These are phyloP conservation scores for Trichoderma harzianum DNA, from an alignment of 2,329 filamentous ascomycete species.

Conservation along the genomic window DNA sequence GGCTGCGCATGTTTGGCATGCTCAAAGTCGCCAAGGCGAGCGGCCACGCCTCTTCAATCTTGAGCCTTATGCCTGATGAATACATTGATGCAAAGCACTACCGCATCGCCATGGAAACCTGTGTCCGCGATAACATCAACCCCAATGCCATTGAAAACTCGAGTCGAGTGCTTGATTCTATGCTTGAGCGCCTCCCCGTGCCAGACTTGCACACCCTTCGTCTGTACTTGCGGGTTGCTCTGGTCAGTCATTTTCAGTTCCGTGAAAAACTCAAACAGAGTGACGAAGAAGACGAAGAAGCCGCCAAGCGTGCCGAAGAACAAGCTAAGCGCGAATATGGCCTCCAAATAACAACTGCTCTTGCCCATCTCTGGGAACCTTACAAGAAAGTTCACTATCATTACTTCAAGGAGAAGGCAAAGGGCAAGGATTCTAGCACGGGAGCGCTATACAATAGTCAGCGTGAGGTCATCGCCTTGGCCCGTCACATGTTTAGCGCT, in stretches of 20 bases:
- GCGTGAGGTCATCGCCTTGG: conserved; percentile 44
- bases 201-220: conserved; percentile 52
- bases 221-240: conserved; percentile 55
- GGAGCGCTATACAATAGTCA: conserved; percentile 33
- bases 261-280: conserved; percentile 31
- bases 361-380: conserved; percentile 50
- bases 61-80: conserved; percentile 51
- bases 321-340: conserved; percentile 44
- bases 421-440: conserved; percentile 20
- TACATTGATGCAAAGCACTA: conserved; percentile 54
- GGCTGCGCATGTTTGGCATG: conserved; percentile 63
- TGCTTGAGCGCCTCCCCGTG: conserved; percentile 42
- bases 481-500: conserved; percentile 44
- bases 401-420: conserved; percentile 31
- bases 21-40: conserved; percentile 66
- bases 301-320: conserved; percentile 33
- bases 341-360: conserved; percentile 47
- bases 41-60: conserved; percentile 53
- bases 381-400: conserved; percentile 40
- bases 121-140: conserved; percentile 74
- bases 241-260: conserved; percentile 44
- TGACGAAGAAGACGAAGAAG: conserved; percentile 23
- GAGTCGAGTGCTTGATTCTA: conserved; percentile 60
- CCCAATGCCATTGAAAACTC: conserved; percentile 64
- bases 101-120: conserved; percentile 69